phyloP scores from a whole-genome alignment of 2,329 filamentous ascomycete species.

The Cercospora sesami region DNA sequence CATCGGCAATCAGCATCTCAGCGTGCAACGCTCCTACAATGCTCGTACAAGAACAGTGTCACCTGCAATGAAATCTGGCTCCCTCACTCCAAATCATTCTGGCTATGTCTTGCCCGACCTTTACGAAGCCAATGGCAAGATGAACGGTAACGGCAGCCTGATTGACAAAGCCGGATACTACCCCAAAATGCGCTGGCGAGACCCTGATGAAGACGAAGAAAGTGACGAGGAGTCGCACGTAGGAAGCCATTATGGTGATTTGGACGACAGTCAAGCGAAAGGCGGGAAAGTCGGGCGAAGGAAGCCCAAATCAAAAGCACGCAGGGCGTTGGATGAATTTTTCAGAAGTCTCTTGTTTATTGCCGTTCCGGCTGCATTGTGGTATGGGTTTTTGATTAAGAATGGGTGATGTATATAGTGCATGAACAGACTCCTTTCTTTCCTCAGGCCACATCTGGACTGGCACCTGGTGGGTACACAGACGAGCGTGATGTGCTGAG shows the following conservation, averaged over 20 bases:
- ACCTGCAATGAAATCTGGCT: conserved; percentile 38
- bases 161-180: conserved; percentile 48
- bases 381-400: conserved; percentile 26
- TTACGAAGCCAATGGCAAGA: conserved; percentile 32
- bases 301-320: conserved; percentile 22
- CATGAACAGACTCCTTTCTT: neutral
- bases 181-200: conserved; percentile 35
- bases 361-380: conserved; percentile 23
- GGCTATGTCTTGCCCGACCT: conserved; percentile 20
- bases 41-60: conserved; percentile 43
- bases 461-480: neutral
- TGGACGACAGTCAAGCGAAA: conserved; percentile 27
- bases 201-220: conserved; percentile 37
- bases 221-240: conserved; percentile 31
- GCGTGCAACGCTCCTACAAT: conserved; percentile 36
- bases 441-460: neutral
- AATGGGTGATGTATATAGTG: conserved; percentile 18
- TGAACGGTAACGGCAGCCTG: conserved; percentile 25
- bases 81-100: conserved; percentile 21
- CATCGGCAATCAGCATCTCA: conserved; percentile 27
- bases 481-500: neutral
- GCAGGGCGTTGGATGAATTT: conserved; percentile 26
- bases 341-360: conserved; percentile 21
- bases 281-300: conserved; percentile 20
- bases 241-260: conserved; percentile 21